Base-by-base conservation (phyloP, 2,329 filamentous ascomycete genomes). In the Knufia fluminis region DNA sequence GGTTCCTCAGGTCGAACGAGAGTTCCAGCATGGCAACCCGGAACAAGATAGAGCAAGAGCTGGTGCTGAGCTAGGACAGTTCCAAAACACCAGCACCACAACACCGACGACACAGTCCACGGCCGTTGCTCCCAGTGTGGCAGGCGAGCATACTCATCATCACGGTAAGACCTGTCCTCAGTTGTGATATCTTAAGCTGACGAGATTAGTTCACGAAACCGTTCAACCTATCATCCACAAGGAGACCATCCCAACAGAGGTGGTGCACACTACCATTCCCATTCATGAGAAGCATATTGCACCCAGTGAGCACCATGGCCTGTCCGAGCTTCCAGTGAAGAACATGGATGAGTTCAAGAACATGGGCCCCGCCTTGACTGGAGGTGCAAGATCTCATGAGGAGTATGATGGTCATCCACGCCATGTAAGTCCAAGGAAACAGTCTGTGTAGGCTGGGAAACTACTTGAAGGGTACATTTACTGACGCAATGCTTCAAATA, bases 271-370 rank as follows among this genome's bases (percentile, higher is more conserved):
- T 20, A 86, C 81, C 1, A 72, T 84, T 0, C 84, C 83, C 0
- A 74, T 88, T 36, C 83, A 87, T 56, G 84, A 88, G 67, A 75
- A 77, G 1, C 83, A 87, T 61, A 80, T 86, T 59, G 79, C 82
- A 45, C 71, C 76, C 12, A 72, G 82, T 1, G 74, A 83, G 52
- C 79, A 85, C 61, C 84, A 88, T 61, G 71, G 74, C 38, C 75
- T 80, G 1, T 80, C 81, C 0, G 72, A 77, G 2, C 71, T 87
- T 0, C 83, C 83, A 1, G 65, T 76, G 9, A 79, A 86, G 62
- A 79, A 71, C 31, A 72, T 87, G 62, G 68, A 72, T 0, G 82
- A 88, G 57, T 87, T 84, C 62, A 74, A 73, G 66, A 62, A 66
- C 51, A 63, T 74, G 46, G 78, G 79, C 12, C 78, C 79, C 38